Evolutionary conservation across 495 filamentous ascomycete species (phyloP).

Genomic region (Thozetella sp.): DNA sequence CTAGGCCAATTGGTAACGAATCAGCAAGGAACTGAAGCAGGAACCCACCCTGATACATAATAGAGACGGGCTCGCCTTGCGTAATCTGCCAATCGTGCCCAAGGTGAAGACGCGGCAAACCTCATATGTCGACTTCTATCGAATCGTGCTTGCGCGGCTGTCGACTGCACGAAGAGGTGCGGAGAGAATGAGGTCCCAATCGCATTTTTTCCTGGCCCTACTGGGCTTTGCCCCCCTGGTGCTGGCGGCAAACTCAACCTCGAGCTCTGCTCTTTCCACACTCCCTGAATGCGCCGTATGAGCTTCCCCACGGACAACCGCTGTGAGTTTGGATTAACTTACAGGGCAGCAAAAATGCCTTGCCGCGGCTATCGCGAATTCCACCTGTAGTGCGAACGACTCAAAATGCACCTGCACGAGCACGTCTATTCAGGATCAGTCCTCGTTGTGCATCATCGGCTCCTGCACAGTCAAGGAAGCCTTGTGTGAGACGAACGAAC

Average conservation of each 20-base stretch:
- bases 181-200: neutral
- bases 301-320: too few relatives aligned
- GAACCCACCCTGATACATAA: too few relatives aligned
- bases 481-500: neutral
- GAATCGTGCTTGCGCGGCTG: too few relatives aligned
- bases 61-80: too few relatives aligned
- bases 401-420: conserved; percentile 31
- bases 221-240: neutral
- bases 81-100: too few relatives aligned
- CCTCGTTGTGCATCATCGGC: conserved; percentile 24
- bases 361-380: conserved; percentile 15
- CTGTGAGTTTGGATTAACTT: neutral
- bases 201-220: neutral
- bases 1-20: too few relatives aligned
- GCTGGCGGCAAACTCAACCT: neutral
- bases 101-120: too few relatives aligned
- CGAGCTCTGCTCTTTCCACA: neutral
- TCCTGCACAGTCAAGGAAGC: conserved; percentile 16
- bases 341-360: conserved; percentile 18
- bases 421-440: conserved; percentile 15
- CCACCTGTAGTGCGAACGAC: conserved; percentile 26
- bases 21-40: too few relatives aligned
- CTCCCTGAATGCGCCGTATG: neutral
- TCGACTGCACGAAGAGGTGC: too few relatives aligned
- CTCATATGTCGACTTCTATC: too few relatives aligned